These are phyloP conservation scores for Iberis pinnata DNA, from an alignment of 345 rosid species.

Conservation along the genomic window DNA sequence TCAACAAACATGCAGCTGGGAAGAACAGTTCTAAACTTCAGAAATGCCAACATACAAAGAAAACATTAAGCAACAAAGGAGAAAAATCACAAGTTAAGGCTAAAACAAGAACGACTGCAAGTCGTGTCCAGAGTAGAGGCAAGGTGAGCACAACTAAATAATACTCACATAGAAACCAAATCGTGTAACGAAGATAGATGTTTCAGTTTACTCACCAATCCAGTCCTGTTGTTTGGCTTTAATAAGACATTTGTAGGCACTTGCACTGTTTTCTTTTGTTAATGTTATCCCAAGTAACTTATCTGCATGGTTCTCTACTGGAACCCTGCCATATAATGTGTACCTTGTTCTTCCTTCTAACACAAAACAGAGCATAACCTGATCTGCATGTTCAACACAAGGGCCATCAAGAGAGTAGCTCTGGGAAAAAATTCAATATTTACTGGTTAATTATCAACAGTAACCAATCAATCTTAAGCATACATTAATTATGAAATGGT, in stretches of 20 bases:
- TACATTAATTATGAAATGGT: conserved; percentile 1
- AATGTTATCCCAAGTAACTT: conserved; percentile 18
- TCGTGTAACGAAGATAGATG: conserved; percentile 14
- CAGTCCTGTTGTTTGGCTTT: conserved; percentile 28
- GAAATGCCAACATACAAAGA: conserved; percentile 18
- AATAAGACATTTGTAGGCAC: conserved; percentile 23
- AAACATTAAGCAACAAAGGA: conserved; percentile 27
- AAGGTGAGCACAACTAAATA: conserved; percentile 40
- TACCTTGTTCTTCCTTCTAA: conserved; percentile 19
- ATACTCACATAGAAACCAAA: conserved; percentile 9
- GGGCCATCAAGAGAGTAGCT: conserved; percentile 16
- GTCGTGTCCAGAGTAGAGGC: conserved; percentile 38
- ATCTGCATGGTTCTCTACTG: conserved; percentile 25
- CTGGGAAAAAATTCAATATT: neutral
- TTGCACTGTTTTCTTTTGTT: conserved; percentile 25
- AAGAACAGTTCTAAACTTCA: conserved; percentile 33
- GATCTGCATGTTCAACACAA: conserved; percentile 18
- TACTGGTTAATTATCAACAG: conserved; percentile 1
- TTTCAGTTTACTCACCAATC: conserved; percentile 20
- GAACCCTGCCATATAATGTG: conserved; percentile 18
- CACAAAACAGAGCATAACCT: conserved; percentile 15
- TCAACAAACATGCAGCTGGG: conserved; percentile 28
- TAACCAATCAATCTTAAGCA: conserved; percentile 13
- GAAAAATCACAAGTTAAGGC: conserved; percentile 31
- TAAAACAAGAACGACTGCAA: conserved; percentile 36